Percentiles rank a stretch among this genome's conserved stretches.
Conservation (phyloP, 345 rosid genomes). For the Populus tremula region DNA sequence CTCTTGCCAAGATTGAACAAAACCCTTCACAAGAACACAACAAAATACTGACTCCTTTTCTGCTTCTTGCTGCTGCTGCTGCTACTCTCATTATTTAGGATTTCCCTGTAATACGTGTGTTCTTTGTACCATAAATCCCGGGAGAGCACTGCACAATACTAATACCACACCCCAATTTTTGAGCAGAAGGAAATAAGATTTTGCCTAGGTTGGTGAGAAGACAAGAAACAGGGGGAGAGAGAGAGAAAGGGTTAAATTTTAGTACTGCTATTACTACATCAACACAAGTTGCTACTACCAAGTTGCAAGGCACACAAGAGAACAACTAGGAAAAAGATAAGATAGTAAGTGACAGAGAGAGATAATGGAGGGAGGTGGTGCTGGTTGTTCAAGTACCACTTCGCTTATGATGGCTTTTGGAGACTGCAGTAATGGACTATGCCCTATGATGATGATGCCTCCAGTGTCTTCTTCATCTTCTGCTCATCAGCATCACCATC, state of each 20-base stretch:
- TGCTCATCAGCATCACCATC: constrained; percentile 28
- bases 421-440: constrained; percentile 58
- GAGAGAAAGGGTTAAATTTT: not conserved
- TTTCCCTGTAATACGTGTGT: constrained; percentile 61
- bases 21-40: constrained; percentile 5
- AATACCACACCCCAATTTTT: constrained; percentile 1
- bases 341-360: constrained; percentile 14
- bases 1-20: constrained; percentile 22
- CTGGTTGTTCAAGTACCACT: constrained; percentile 52
- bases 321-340: constrained; percentile 15
- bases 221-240: not conserved
- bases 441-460: constrained; percentile 66
- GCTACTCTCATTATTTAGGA: constrained; percentile 47
- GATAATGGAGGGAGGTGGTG: constrained; percentile 58
- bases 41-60: constrained; percentile 19
- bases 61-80: constrained; percentile 22
- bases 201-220: constrained; percentile 28
- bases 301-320: constrained; percentile 42
- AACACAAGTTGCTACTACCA: constrained; percentile 5
- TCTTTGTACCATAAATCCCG: constrained; percentile 80
- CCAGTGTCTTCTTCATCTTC: constrained; percentile 43
- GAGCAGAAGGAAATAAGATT: constrained; percentile 5
- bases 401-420: constrained; percentile 75
- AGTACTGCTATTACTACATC: not conserved
- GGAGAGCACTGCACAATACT: constrained; percentile 50